Percentiles rank a stretch among this genome's conserved stretches.
phyloP scores from a whole-genome alignment of 139 green algal genomes.

The Chlamydomonas incerta region DNA sequence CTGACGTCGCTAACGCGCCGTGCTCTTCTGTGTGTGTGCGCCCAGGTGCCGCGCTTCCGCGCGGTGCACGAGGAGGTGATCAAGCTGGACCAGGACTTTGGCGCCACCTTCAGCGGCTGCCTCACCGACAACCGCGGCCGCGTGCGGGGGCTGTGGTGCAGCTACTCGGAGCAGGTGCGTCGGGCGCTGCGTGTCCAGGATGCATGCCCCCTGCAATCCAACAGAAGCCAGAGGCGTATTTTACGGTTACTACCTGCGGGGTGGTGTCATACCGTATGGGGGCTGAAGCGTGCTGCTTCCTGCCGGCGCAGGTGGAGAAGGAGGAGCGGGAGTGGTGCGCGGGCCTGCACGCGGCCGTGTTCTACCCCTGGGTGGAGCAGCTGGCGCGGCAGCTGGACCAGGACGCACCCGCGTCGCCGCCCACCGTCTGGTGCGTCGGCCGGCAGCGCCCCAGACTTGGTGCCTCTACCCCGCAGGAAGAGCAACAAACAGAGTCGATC shows the following conservation, averaged over 20 bases:
- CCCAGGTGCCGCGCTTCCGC: slow-evolving; percentile 62
- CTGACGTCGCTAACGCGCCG: too few species aligned
- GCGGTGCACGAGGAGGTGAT: slow-evolving; percentile 93
- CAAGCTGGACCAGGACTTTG: slow-evolving; percentile 94
- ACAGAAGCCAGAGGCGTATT: too few species aligned
- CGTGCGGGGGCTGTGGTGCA: slow-evolving; percentile 84
- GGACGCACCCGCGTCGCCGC: slow-evolving; percentile 39
- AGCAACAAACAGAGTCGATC: too few species aligned
- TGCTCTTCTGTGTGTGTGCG: too few species aligned
- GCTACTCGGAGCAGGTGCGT: slow-evolving; percentile 82
- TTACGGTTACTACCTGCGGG: too few species aligned
- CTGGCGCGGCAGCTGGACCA: slow-evolving; percentile 50
- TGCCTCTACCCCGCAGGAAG: too few species aligned
- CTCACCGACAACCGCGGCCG: slow-evolving; percentile 76
- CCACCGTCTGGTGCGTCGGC: slow-evolving; percentile 48
- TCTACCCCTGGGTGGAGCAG: slow-evolving; percentile 72
- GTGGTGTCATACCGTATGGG: too few species aligned
- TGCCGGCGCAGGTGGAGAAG: slow-evolving; percentile 58
- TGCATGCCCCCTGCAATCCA: too few species aligned
- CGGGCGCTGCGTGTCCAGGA: too few species aligned
- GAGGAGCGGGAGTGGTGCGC: slow-evolving; percentile 81
- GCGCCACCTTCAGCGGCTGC: slow-evolving; percentile 82
- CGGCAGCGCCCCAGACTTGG: too few species aligned
- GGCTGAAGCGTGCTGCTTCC: too few species aligned
- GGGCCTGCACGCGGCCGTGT: slow-evolving; percentile 71